These are phyloP conservation scores for Gryganskiella cystojenkinii DNA, from an alignment of 192 early-diverging fungal genomes.

Conservation along the genomic window DNA sequence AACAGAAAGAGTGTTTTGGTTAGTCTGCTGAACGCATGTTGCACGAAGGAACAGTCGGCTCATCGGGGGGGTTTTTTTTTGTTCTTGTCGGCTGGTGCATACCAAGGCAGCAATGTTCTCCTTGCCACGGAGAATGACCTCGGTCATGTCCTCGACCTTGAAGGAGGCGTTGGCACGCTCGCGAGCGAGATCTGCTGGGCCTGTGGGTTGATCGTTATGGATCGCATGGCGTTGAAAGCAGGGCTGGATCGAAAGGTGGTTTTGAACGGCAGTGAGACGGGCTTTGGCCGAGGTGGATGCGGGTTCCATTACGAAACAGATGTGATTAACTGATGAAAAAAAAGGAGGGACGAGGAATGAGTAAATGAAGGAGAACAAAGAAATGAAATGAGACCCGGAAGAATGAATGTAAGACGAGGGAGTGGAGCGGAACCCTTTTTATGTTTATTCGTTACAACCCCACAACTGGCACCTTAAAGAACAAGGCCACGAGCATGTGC, in stretches of 20 bases:
- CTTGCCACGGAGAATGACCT: constrained; percentile 57
- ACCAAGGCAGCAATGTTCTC: constrained; percentile 60
- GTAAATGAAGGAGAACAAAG: background rate
- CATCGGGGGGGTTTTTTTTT: no score
- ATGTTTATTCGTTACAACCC: background rate
- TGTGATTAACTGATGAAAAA: background rate
- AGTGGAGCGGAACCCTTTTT: background rate
- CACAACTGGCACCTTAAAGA: background rate
- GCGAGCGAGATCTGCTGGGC: constrained; percentile 60
- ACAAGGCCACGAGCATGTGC: background rate
- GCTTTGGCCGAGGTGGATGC: constrained; percentile 33
- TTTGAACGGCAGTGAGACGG: constrained; percentile 52
- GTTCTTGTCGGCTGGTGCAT: no score
- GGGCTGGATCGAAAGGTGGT: constrained; percentile 51
- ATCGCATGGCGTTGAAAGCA: constrained; percentile 51
- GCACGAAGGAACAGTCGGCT: no score
- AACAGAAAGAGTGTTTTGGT: background rate
- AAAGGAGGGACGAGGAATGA: background rate
- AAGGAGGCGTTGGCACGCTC: constrained; percentile 66
- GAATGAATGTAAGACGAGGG: background rate
- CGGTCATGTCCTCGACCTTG: constrained; percentile 60
- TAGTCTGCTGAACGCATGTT: no score
- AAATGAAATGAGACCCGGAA: constrained; percentile 1
- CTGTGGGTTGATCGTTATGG: constrained; percentile 54
- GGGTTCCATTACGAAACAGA: constrained; percentile 39